Evolutionary conservation across 345 rosid species (phyloP).

Genomic region (Boechera divaricarpa): DNA sequence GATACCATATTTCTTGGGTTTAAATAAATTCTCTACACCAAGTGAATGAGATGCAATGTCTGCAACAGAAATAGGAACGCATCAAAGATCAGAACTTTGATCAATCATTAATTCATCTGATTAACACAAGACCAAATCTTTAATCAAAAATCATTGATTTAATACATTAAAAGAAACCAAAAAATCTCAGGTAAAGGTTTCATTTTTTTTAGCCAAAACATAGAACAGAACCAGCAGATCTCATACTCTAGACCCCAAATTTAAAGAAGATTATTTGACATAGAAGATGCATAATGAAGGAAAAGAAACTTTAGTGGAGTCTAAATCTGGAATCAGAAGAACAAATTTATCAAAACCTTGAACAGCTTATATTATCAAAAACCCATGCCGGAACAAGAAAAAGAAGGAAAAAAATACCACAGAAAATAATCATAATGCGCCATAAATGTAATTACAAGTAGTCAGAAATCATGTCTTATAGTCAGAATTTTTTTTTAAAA

Average conservation of each 20-base stretch:
- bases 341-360: slow-evolving; percentile 19
- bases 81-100: slow-evolving; percentile 26
- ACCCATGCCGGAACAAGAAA: slow-evolving; percentile 4
- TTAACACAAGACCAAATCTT: slow-evolving; percentile 15
- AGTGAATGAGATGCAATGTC: slow-evolving; percentile 24
- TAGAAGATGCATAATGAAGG: slow-evolving; percentile 11
- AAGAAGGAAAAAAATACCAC: not conserved
- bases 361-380: slow-evolving; percentile 25
- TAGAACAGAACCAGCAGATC: slow-evolving; percentile 30
- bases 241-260: slow-evolving; percentile 10
- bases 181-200: slow-evolving; percentile 21
- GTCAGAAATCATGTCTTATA: slow-evolving; percentile 9
- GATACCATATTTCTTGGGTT: slow-evolving; percentile 61
- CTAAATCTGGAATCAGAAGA: slow-evolving; percentile 8
- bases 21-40: slow-evolving; percentile 21
- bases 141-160: slow-evolving; percentile 2
- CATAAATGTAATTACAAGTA: slow-evolving; percentile 25
- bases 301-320: not conserved
- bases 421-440: not conserved
- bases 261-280: slow-evolving; percentile 16
- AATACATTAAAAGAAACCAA: slow-evolving; percentile 14
- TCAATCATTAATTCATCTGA: slow-evolving; percentile 6
- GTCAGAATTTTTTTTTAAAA: not conserved
- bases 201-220: not conserved
- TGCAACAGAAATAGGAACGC: slow-evolving; percentile 23